Percentiles rank a stretch among this genome's conserved stretches.
Evolutionary conservation across 208 protist genomes (phyloP).

Genomic region (Crithidia fasciculata): DNA sequence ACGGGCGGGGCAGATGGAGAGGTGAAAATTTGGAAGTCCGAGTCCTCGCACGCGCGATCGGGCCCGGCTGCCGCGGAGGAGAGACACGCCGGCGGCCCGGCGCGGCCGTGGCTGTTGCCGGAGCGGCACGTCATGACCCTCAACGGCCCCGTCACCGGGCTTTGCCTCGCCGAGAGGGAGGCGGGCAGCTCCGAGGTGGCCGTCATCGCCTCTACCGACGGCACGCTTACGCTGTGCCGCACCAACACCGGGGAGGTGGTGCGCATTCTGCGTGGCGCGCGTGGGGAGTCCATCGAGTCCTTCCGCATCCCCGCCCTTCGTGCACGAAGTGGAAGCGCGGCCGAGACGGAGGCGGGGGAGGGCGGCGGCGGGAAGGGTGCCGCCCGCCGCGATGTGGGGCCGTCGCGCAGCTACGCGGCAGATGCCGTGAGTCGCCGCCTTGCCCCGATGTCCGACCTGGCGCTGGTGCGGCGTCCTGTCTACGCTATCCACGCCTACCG

Average conservation of each 20-base stretch:
- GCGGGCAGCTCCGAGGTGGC: conserved; percentile 84
- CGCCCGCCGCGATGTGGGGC: neutral
- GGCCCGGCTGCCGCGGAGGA: too few relatives aligned
- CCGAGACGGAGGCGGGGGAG: conserved; percentile 1
- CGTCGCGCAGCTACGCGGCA: conserved; percentile 17
- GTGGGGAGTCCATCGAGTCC: conserved; percentile 34
- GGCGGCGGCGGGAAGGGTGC: neutral
- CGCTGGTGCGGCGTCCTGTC: conserved; percentile 61
- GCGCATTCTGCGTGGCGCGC: conserved; percentile 77
- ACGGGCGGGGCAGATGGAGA: conserved; percentile 77
- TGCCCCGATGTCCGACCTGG: conserved; percentile 15
- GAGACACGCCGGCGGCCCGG: neutral
- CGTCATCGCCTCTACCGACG: conserved; percentile 74
- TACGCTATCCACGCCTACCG: conserved; percentile 87
- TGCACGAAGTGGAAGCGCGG: conserved; percentile 13
- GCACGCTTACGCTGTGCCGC: conserved; percentile 82
- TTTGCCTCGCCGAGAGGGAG: conserved; percentile 48
- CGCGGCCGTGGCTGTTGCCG: conserved; percentile 53
- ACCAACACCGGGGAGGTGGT: conserved; percentile 72
- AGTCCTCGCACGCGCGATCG: conserved; percentile 49
- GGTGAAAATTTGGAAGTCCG: conserved; percentile 85
- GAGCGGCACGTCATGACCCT: conserved; percentile 72
- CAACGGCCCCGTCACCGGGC: conserved; percentile 69
- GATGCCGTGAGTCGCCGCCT: conserved; percentile 19
- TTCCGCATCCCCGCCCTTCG: conserved; percentile 10